phyloP scores from a whole-genome alignment of 2,329 filamentous ascomycete genomes.

The Fusarium chaquense region DNA sequence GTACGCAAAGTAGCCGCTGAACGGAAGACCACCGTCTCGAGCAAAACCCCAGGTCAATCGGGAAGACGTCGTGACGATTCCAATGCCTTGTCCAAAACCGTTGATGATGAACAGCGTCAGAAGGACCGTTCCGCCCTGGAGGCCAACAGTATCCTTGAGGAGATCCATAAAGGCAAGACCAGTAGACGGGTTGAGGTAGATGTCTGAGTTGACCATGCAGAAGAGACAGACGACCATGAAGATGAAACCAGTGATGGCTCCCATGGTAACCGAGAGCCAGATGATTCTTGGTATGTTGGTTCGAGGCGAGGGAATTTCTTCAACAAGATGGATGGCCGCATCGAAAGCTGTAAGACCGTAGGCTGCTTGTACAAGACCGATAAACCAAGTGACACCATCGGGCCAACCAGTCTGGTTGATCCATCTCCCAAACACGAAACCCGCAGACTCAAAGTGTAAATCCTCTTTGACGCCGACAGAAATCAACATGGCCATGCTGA shows the following conservation, averaged over 20 bases:
- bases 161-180: slow-evolving; percentile 64
- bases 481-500: slow-evolving; percentile 64
- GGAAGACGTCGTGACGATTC: slow-evolving; percentile 63
- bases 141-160: slow-evolving; percentile 53
- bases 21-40: slow-evolving; percentile 64
- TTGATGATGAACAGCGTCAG: slow-evolving; percentile 67
- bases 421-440: slow-evolving; percentile 66
- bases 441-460: slow-evolving; percentile 60
- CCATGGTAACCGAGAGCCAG: slow-evolving; percentile 63
- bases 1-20: slow-evolving; percentile 58
- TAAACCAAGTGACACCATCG: slow-evolving; percentile 68
- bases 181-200: slow-evolving; percentile 54
- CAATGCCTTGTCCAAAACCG: slow-evolving; percentile 65
- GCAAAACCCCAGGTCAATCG: slow-evolving; percentile 67
- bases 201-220: slow-evolving; percentile 60
- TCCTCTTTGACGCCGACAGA: slow-evolving; percentile 60
- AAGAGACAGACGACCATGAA: slow-evolving; percentile 66
- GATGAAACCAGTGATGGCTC: slow-evolving; percentile 62
- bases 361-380: slow-evolving; percentile 67
- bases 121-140: slow-evolving; percentile 57
- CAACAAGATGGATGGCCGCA: slow-evolving; percentile 69
- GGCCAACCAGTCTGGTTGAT: slow-evolving; percentile 62
- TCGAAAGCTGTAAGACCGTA: slow-evolving; percentile 67
- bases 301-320: slow-evolving; percentile 66
- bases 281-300: slow-evolving; percentile 64